phyloP scores from a whole-genome alignment of 1,284 basidiomycete genomes.

The Irpex lacteus region DNA sequence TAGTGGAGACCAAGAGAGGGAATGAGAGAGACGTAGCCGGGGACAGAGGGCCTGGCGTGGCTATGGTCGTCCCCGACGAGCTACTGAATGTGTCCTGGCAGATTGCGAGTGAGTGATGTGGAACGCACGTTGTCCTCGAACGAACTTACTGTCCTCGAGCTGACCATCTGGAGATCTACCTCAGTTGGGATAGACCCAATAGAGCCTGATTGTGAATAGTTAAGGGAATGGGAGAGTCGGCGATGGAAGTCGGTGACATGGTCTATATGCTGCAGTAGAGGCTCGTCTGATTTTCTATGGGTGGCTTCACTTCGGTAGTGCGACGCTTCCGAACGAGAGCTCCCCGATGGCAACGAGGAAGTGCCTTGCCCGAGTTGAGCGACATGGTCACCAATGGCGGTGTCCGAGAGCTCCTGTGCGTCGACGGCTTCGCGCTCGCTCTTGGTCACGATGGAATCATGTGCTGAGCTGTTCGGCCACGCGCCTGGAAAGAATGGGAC shows the following conservation, averaged over 20 bases:
- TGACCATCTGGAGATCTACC: background rate
- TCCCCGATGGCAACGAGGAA: background rate
- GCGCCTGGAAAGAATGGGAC: conserved; percentile 28
- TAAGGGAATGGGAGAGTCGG: conserved; percentile 23
- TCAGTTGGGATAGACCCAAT: background rate
- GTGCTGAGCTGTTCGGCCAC: conserved; percentile 25
- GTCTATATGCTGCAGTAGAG: conserved; percentile 24
- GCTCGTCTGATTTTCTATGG: background rate
- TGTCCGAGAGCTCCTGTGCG: background rate
- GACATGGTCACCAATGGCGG: background rate
- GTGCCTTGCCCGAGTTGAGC: background rate
- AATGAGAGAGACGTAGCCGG: background rate
- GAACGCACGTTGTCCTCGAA: background rate
- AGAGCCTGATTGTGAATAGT: background rate
- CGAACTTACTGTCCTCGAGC: background rate
- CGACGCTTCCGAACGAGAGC: background rate
- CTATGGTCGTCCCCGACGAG: background rate
- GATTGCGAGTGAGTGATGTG: background rate
- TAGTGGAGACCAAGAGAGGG: background rate
- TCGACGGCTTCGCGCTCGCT: conserved; percentile 1
- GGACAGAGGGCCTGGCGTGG: background rate
- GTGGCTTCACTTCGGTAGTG: background rate
- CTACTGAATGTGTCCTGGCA: background rate
- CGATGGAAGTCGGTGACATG: conserved; percentile 30
- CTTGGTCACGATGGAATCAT: conserved; percentile 14